phyloP scores from a whole-genome alignment of 2,329 filamentous ascomycete species.

The Colletotrichum sidae region DNA sequence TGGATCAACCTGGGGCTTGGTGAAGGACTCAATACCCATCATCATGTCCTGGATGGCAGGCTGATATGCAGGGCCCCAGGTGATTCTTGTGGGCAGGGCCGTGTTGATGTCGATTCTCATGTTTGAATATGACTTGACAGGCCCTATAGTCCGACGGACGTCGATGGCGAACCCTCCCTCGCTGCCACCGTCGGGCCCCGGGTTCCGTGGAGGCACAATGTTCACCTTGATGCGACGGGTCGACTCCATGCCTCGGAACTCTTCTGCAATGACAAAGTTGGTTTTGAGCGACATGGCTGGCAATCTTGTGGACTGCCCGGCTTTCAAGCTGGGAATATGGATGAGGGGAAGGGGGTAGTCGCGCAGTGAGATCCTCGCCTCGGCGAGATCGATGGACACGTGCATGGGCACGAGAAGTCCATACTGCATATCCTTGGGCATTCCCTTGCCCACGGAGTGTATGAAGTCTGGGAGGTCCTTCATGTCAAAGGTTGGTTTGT shows the following conservation, averaged over 20 bases:
- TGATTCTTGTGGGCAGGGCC: slow-evolving; percentile 89
- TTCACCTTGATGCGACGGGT: slow-evolving; percentile 84
- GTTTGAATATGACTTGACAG: slow-evolving; percentile 96
- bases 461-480: slow-evolving; percentile 86
- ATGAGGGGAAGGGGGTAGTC: slow-evolving; percentile 95
- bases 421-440: slow-evolving; percentile 92
- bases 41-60: slow-evolving; percentile 99
- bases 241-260: slow-evolving; percentile 85
- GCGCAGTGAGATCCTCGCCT: slow-evolving; percentile 85
- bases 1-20: slow-evolving; percentile 92
- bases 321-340: slow-evolving; percentile 86
- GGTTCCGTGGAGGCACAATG: slow-evolving; percentile 78
- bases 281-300: slow-evolving; percentile 87
- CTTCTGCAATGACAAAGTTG: slow-evolving; percentile 96
- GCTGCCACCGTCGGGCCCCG: slow-evolving; percentile 65
- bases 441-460: slow-evolving; percentile 92
- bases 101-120: slow-evolving; percentile 95
- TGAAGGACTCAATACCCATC: slow-evolving; percentile 98
- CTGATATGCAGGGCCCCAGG: slow-evolving; percentile 97
- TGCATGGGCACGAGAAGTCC: slow-evolving; percentile 90
- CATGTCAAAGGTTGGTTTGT: slow-evolving; percentile 93
- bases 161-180: slow-evolving; percentile 82
- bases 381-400: slow-evolving; percentile 89
- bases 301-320: slow-evolving; percentile 81
- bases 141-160: slow-evolving; percentile 89